Evolutionary conservation across 805 yeast species (phyloP), one percentile per base, ranked within the genome.

Genomic region (Saturnispora besseyi): DNA sequence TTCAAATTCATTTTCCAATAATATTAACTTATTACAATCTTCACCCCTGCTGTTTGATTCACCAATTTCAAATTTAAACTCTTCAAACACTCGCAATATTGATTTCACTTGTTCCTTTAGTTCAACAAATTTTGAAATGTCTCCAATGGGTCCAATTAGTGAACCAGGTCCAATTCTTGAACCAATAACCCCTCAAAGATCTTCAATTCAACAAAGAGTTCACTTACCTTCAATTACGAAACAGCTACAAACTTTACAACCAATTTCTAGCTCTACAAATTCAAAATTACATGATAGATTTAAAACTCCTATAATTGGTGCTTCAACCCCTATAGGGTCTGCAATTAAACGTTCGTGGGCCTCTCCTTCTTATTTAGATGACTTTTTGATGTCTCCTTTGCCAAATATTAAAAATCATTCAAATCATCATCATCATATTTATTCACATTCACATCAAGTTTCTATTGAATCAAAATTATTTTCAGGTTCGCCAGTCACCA

Each of bases 91-190:
- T 21, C 70, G 69, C 51, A 66, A 67, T 55, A 62, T 74, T 43
- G 74, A 79, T 9, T 78, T 78, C 59, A 77, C 85, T 3, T 80
- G 84, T 24, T 78, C 84, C 11, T 82, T 82, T 63, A 80, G 83
- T 61, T 76, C 73, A 55, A 78, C 84, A 26, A 81, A 77, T 58
- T 73, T 81, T 54, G 87, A 82, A 58, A 62, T 82, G 21, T 78
- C 82, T 24, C 87, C 87, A 8, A 59, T 79, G 42, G 71, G 78
- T 53, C 68, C 75, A 5, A 71, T 72, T 50, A 26, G 40, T 21
- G 83, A 78, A 51, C 76, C 84, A 3, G 87, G 86, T 1, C 86
- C 87, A 5, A 64, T 81, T 41, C 66, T 81, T 45, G 85, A 80
- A 62, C 86, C 87, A 12, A 63, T 79, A 45, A 78, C 85, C 5